These are phyloP conservation scores for Myxozyma monticola DNA, from an alignment of 805 yeast species.

Conservation along the genomic window DNA sequence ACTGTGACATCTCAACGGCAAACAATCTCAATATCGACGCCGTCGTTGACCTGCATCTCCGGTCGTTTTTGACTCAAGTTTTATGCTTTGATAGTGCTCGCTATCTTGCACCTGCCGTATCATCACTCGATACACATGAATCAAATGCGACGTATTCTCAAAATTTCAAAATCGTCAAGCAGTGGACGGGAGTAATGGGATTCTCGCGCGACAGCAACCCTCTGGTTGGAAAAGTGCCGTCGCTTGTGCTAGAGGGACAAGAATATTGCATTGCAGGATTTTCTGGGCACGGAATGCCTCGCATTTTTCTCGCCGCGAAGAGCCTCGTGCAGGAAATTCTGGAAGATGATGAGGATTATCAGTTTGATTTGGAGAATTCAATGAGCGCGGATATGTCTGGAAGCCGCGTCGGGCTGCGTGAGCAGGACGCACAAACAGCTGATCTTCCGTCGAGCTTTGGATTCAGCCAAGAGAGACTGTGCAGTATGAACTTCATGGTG, in stretches of 20 bases:
- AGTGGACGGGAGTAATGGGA: conserved; percentile 54
- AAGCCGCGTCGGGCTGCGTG: not conserved
- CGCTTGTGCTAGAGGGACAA: conserved; percentile 33
- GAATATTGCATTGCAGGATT: conserved; percentile 50
- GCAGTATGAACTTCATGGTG: no score
- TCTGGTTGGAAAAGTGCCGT: conserved; percentile 45
- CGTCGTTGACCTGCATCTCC: conserved; percentile 35
- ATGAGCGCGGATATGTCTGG: not conserved
- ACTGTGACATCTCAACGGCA: not conserved
- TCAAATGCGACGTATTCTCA: conserved; percentile 1
- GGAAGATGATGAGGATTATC: conserved; percentile 17
- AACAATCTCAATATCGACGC: conserved; percentile 34
- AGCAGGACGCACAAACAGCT: not conserved
- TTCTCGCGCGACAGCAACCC: conserved; percentile 46
- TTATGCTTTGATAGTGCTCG: conserved; percentile 38
- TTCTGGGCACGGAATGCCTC: conserved; percentile 56
- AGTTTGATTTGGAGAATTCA: conserved; percentile 10
- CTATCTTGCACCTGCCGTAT: conserved; percentile 33
- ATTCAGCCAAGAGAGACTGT: not conserved
- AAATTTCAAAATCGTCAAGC: conserved; percentile 21
- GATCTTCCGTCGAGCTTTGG: not conserved
- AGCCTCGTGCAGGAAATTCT: conserved; percentile 38
- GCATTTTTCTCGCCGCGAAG: conserved; percentile 45
- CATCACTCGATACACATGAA: conserved; percentile 20
- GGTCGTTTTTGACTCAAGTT: conserved; percentile 22